Evolutionary conservation across 306 rosid genomes (phyloP), one percentile per base, ranked within the genome.

Genomic region (Ziziphus jujuba): DNA sequence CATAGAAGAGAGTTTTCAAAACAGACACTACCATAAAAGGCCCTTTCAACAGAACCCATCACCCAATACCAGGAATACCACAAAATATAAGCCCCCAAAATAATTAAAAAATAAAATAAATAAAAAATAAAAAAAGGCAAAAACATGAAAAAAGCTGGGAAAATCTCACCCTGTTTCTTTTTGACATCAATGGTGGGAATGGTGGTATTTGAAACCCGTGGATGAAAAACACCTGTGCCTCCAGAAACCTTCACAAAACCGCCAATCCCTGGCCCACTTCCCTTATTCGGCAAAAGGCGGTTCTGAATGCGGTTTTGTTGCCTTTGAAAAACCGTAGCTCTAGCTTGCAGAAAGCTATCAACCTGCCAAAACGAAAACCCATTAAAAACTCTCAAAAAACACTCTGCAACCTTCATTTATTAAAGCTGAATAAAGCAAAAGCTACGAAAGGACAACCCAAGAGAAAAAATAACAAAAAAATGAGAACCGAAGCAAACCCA

Each of bases 181-280:
- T 51, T 55, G 16, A 9, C 48, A 65, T 61, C 58, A 11, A 56
- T 28, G 64, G 43, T 56, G 24, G 23, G n/a, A 45, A 50, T 45
- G 56, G 50, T 34, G 59, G 66, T 24, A 31, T 55, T 51, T 55
- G 24, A 61, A 72, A 72, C 69, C 69, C 74, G 53, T 21, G 82
- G 82, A 67, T 66, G 73, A 28, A 72, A 77, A 24, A 77, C 82
- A 6, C 74, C 71, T 0, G 78, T 77, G 19, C 82, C 82, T 1
- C 74, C 82, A 12, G 74, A 77, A 16, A 66, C 59, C 69, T 54
- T 77, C 54, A 33, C 38, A 55, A 34, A 45, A 47, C 61, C 66
- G 24, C 61, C 51, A 7, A 22, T 28, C 20, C 48, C 74, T 35
- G 21, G 33, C 38, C 77, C 66, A 51, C 63, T 43, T 13, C 47